A percentile compares a stretch with the other conserved stretches of the same genome.
These are phyloP conservation scores for Kockovaella imperatae DNA, from an alignment of 768 basidiomycete genomes.

Conservation along the genomic window DNA sequence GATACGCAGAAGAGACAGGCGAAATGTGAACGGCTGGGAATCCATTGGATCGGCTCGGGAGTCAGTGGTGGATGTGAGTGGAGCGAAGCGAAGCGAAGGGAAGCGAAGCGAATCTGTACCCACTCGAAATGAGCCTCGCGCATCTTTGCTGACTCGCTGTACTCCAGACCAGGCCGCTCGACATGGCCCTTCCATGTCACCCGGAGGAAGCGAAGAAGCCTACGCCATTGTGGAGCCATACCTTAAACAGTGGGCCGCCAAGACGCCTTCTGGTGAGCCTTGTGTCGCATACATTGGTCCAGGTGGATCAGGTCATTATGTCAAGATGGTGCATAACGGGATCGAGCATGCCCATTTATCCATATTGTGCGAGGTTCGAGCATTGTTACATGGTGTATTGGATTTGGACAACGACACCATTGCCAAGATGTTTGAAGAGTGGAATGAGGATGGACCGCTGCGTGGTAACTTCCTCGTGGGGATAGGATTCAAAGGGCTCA, in stretches of 20 bases:
- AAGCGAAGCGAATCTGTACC: not conserved
- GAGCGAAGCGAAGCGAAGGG: not conserved
- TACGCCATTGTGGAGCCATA: conserved; percentile 34
- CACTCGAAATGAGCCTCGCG: not conserved
- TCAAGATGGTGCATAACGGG: conserved; percentile 44
- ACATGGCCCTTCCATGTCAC: conserved; percentile 40
- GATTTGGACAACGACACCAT: conserved; percentile 37
- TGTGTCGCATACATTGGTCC: conserved; percentile 41
- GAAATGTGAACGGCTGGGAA: conserved; percentile 23
- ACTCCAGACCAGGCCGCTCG: conserved; percentile 39
- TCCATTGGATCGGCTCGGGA: conserved; percentile 38
- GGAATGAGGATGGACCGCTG: conserved; percentile 36
- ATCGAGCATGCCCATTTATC: conserved; percentile 43
- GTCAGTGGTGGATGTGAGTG: conserved; percentile 44
- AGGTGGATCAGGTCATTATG: conserved; percentile 41
- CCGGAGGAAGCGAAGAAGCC: conserved; percentile 36
- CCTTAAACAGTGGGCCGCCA: conserved; percentile 43
- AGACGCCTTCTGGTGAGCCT: conserved; percentile 33
- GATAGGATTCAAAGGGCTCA: conserved; percentile 36
- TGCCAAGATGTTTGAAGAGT: conserved; percentile 35
- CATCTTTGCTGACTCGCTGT: not conserved
- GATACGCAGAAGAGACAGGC: conserved; percentile 39
- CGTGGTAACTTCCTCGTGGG: conserved; percentile 41
- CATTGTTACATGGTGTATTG: conserved; percentile 29
- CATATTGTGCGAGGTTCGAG: conserved; percentile 38